Percentiles rank a stretch among this genome's conserved stretches.
Conservation (phyloP, 2,329 filamentous ascomycete species). For the Monosporascus sp. region DNA sequence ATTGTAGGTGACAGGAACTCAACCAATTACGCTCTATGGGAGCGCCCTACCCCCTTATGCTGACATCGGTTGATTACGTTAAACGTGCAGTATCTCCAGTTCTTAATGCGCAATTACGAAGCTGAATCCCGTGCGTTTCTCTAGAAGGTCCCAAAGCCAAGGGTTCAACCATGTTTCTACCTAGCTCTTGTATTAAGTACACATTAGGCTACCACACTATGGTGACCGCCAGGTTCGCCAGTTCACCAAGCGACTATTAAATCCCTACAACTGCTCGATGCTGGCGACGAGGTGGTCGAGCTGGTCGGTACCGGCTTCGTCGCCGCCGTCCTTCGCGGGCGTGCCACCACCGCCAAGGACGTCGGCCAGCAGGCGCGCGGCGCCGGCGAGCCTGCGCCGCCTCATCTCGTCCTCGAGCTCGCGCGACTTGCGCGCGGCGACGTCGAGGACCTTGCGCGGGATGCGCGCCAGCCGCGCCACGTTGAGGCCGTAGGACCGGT, state of each 20-base stretch:
- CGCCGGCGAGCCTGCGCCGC: slow-evolving; percentile 53
- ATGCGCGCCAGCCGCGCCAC: slow-evolving; percentile 83
- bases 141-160: too few species aligned
- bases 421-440: slow-evolving; percentile 72
- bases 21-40: too few species aligned
- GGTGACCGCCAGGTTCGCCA: too few species aligned
- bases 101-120: too few species aligned
- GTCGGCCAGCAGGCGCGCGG: slow-evolving; percentile 36
- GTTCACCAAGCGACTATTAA: not conserved
- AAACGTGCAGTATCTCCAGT: too few species aligned
- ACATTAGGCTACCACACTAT: too few species aligned
- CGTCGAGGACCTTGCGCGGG: slow-evolving; percentile 69
- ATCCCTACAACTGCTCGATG: slow-evolving; percentile 53
- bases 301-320: slow-evolving; percentile 31
- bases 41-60: too few species aligned
- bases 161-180: too few species aligned
- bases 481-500: slow-evolving; percentile 91
- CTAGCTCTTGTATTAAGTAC: too few species aligned
- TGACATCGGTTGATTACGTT: too few species aligned
- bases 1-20: too few species aligned
- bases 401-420: slow-evolving; percentile 74
- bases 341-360: slow-evolving; percentile 26
- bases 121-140: too few species aligned
- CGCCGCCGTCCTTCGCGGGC: not conserved
- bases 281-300: slow-evolving; percentile 49